Conservation (phyloP, 495 filamentous ascomycete genomes). For the Aspergillus ostianus region DNA sequence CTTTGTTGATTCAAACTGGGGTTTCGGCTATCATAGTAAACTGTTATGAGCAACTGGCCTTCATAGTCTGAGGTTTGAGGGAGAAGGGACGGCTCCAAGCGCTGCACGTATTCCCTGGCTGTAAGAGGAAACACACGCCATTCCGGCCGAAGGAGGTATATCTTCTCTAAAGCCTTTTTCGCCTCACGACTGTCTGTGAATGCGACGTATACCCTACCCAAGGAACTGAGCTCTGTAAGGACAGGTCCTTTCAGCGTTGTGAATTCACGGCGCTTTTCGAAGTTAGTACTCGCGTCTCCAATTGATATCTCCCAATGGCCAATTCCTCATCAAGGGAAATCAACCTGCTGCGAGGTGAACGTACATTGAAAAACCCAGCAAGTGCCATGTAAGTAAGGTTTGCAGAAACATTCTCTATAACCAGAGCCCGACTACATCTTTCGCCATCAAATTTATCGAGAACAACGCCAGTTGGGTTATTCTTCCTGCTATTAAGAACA, state of each 20-base stretch:
- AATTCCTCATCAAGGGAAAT: not conserved
- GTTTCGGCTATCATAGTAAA: slow-evolving; percentile 28
- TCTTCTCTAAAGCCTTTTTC: slow-evolving; percentile 42
- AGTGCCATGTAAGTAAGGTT: slow-evolving; percentile 29
- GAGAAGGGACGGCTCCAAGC: slow-evolving; percentile 21
- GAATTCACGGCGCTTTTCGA: slow-evolving; percentile 33
- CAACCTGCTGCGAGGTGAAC: not conserved
- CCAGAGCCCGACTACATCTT: slow-evolving; percentile 26
- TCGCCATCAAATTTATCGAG: slow-evolving; percentile 19
- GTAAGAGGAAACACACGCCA: slow-evolving; percentile 53
- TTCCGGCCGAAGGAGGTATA: slow-evolving; percentile 40
- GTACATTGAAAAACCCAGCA: slow-evolving; percentile 35
- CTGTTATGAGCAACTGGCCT: slow-evolving; percentile 30
- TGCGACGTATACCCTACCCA: slow-evolving; percentile 51
- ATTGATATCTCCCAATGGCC: not conserved
- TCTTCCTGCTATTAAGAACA: slow-evolving; percentile 11
- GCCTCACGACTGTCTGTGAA: slow-evolving; percentile 60
- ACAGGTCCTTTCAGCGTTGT: slow-evolving; percentile 31
- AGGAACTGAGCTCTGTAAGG: slow-evolving; percentile 28
- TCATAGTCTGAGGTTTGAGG: slow-evolving; percentile 38
- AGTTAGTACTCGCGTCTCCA: slow-evolving; percentile 5
- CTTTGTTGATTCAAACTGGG: slow-evolving; percentile 19
- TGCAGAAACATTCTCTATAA: slow-evolving; percentile 31
- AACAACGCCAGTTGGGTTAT: not conserved
- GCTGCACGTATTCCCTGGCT: slow-evolving; percentile 35